A percentile compares a stretch with the other conserved stretches of the same genome.
Conservation (phyloP, 495 filamentous ascomycete genomes). For the Patellaria atrata region DNA sequence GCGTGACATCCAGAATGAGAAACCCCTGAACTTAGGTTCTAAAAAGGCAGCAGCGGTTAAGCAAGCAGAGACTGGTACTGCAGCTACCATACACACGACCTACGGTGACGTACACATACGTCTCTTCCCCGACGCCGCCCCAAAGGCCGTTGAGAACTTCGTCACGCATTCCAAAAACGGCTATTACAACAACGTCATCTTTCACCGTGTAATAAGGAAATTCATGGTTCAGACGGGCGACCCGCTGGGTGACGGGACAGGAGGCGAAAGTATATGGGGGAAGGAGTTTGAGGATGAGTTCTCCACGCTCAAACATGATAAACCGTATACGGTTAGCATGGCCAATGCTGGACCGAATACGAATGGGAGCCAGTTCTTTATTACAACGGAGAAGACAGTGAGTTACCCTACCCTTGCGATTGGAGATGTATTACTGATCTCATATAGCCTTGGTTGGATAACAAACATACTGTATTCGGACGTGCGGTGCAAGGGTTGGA, state of each 20-base stretch:
- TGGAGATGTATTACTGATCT: slow-evolving; percentile 3
- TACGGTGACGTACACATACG: slow-evolving; percentile 92
- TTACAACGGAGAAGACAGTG: slow-evolving; percentile 87
- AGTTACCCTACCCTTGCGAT: slow-evolving; percentile 16
- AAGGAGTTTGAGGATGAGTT: slow-evolving; percentile 94
- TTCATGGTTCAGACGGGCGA: slow-evolving; percentile 98
- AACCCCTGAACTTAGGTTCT: slow-evolving; percentile 44
- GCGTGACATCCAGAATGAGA: slow-evolving; percentile 91
- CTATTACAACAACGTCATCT: slow-evolving; percentile 95
- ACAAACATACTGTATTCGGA: slow-evolving; percentile 93
- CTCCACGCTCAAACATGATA: slow-evolving; percentile 79
- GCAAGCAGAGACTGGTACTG: slow-evolving; percentile 52
- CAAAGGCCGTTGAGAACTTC: slow-evolving; percentile 97
- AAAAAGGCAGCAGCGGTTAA: slow-evolving; percentile 41
- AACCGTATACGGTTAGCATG: slow-evolving; percentile 92
- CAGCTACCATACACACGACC: slow-evolving; percentile 80
- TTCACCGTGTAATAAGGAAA: slow-evolving; percentile 92
- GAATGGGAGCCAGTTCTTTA: slow-evolving; percentile 78
- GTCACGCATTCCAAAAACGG: slow-evolving; percentile 74
- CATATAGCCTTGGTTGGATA: slow-evolving; percentile 71
- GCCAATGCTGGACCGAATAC: slow-evolving; percentile 84
- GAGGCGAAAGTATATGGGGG: slow-evolving; percentile 95
- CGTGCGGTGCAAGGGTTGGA: slow-evolving; percentile 79
- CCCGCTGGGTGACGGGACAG: slow-evolving; percentile 86
- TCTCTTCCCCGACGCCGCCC: slow-evolving; percentile 82